Evolutionary conservation across 202 grass and related monocot species (phyloP).

Genomic region (Carex sylvatica): DNA sequence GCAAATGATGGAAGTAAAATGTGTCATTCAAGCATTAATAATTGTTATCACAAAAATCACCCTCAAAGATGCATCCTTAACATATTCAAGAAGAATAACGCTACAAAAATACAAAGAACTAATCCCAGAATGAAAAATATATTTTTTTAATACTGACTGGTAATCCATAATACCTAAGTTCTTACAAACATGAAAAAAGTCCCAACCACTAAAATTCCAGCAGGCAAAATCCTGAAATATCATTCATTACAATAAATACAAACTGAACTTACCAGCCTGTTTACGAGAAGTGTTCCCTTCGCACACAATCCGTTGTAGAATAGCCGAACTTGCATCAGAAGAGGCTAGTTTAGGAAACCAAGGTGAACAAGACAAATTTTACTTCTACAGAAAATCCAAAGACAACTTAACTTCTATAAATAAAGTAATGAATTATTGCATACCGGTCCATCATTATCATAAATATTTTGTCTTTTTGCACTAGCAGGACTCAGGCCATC

Average conservation of each 20-base stretch:
- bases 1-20: neutral
- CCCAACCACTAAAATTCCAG: neutral
- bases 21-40: neutral
- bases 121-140: neutral
- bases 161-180: neutral
- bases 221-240: neutral
- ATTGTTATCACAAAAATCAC: neutral
- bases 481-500: slow-evolving; percentile 2
- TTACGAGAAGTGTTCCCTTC: slow-evolving; percentile 66
- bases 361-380: neutral
- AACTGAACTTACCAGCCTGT: slow-evolving; percentile 49
- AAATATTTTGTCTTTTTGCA: slow-evolving; percentile 28
- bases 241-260: neutral
- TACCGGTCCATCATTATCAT: slow-evolving; percentile 29
- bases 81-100: neutral
- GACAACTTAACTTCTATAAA: neutral
- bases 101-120: neutral
- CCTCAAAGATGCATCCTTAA: neutral
- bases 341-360: slow-evolving; percentile 43
- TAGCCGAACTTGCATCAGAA: slow-evolving; percentile 77
- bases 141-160: neutral
- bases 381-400: slow-evolving; percentile 5
- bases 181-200: neutral
- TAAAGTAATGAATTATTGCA: neutral
- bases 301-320: slow-evolving; percentile 56